A percentile compares a stretch with the other conserved stretches of the same genome.
Evolutionary conservation across 75 land plant species (phyloP).

Genomic region (Selaginella tamariscina): DNA sequence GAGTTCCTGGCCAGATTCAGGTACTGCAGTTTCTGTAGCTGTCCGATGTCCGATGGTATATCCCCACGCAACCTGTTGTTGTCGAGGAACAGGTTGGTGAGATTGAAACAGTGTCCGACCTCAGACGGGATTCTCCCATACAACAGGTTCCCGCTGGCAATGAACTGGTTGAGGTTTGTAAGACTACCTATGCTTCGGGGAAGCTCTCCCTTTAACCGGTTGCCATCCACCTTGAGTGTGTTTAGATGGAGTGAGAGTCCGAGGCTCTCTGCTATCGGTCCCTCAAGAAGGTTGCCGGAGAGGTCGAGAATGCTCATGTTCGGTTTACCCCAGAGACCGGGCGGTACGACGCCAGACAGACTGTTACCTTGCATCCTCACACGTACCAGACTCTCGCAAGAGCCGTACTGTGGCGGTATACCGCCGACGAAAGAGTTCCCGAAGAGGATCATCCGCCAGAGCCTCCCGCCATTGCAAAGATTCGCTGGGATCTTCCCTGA

Average conservation of each 20-base stretch:
- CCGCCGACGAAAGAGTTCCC: neutral
- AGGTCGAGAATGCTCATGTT: neutral
- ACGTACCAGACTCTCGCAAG: neutral
- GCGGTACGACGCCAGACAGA: neutral
- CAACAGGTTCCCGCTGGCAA: neutral
- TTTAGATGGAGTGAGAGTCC: conserved; percentile 19
- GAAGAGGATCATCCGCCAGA: neutral
- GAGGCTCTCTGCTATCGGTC: conserved; percentile 71
- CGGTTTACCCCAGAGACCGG: neutral
- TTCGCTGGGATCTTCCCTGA: neutral
- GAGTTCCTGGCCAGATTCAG: conserved; percentile 14
- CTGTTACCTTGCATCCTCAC: neutral
- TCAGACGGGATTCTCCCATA: neutral
- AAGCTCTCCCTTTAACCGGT: neutral
- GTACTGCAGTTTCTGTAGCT: neutral
- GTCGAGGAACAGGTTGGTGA: conserved; percentile 1
- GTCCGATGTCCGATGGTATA: neutral
- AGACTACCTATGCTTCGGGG: neutral
- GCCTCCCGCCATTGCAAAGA: neutral
- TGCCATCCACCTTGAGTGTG: neutral
- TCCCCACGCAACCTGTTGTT: neutral
- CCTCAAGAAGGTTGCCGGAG: conserved; percentile 30
- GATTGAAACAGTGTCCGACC: neutral
- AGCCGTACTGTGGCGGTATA: neutral
- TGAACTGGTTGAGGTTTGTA: neutral